Base-by-base conservation (phyloP, 2,329 filamentous ascomycete species). In the Ophiostoma sp. region DNA sequence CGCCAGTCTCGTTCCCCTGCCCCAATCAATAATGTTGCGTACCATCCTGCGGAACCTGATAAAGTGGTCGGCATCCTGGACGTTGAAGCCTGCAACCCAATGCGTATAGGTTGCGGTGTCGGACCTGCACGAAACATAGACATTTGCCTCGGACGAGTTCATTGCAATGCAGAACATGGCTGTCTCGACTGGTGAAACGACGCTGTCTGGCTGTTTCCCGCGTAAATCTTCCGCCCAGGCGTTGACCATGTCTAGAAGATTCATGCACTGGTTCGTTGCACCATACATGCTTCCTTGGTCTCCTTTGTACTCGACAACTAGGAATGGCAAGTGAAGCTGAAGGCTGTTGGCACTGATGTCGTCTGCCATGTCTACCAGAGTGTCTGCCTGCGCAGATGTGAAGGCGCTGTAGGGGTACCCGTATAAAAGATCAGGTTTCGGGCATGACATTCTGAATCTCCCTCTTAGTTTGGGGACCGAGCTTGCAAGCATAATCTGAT, bases 1-100 rank as follows among this genome's bases (percentile, higher is more conserved):
- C 4, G 36, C 27, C 11, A 62, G 58, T 16, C 58, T 36, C 6
- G 9, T 1, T 6, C 12, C 36, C 36, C 14, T 9, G 8, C 58
- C 58, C 58, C 58, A 62, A 3, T 41, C 58, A 4, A 62, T 62
- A 14, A 62, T 62, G 58, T 62, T 62, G 36, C 38, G 58, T 27
- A 27, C 27, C 27, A 27, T 27, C 27, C 27, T 27, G 27, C 27
- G 27, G 27, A 27, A 27, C 27, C 27, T 27, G 27, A 27, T 27
- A 27, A 27, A 27, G 27, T 27, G 27, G 27, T 27, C 27, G 27
- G 27, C 27, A 27, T 27, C 27, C 27, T 27, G 27, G 27, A 27
- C 27, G 27, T 16, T 49, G 45, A 49, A 49, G 45, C 6, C 12
- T 11, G 12, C 45, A 49, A 49, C 12, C 45, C 12, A 16, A 16